A percentile compares a stretch with the other conserved stretches of the same genome.
These are phyloP conservation scores for Taxillus chinensis DNA, from an alignment of 164 flowering plant genomes.

Conservation along the genomic window DNA sequence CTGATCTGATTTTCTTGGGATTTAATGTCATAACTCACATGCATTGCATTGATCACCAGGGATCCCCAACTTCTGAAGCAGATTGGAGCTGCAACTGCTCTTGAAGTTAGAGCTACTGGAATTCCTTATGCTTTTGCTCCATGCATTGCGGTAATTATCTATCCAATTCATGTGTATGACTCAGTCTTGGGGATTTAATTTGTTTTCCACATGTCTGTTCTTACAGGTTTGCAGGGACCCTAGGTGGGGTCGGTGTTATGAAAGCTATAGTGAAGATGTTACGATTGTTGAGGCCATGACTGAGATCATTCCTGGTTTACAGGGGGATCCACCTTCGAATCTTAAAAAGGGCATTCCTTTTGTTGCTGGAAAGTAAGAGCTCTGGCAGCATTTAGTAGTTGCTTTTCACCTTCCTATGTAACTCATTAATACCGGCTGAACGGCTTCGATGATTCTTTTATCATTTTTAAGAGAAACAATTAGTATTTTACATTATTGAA, in stretches of 20 bases:
- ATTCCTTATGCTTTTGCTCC: constrained; percentile 55
- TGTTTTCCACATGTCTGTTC: background rate
- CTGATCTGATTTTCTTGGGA: no score
- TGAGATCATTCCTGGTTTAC: constrained; percentile 42
- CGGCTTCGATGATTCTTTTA: no score
- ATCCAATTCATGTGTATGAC: background rate
- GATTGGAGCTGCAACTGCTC: constrained; percentile 57
- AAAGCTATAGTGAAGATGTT: constrained; percentile 51
- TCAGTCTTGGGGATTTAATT: background rate
- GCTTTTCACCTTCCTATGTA: no score
- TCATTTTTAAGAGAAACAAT: no score
- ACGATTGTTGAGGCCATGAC: constrained; percentile 42
- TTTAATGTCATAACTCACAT: background rate
- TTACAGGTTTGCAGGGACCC: constrained; percentile 55
- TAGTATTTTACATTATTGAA: no score
- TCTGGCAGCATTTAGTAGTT: background rate
- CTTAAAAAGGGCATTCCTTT: constrained; percentile 30
- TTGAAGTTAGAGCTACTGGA: constrained; percentile 62
- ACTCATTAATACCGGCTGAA: no score
- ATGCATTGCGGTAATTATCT: constrained; percentile 38
- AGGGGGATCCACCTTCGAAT: constrained; percentile 34
- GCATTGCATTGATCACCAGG: constrained; percentile 14
- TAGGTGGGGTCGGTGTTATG: constrained; percentile 61
- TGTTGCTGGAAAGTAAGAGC: constrained; percentile 39
- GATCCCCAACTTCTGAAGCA: constrained; percentile 41